A percentile compares a stretch with the other conserved stretches of the same genome.
These are phyloP conservation scores for Tulasnella calospora DNA, from an alignment of 768 basidiomycete genomes.

Conservation along the genomic window DNA sequence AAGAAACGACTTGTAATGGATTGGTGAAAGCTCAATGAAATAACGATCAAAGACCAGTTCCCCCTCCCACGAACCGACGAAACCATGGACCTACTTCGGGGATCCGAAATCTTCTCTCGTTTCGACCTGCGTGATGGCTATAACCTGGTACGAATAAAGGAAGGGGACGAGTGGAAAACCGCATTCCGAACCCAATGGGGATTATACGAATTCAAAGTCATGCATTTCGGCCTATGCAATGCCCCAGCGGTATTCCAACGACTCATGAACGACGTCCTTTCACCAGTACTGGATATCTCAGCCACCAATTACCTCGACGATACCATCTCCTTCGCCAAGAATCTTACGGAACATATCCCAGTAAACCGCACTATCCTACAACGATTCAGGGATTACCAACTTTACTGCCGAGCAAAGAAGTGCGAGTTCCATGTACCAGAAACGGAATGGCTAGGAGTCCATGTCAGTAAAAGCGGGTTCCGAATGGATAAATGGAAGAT, in stretches of 20 bases:
- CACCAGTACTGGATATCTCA: constrained; percentile 18
- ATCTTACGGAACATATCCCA: neutral
- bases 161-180: constrained; percentile 24
- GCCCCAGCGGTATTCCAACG: neutral
- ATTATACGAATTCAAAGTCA: neutral
- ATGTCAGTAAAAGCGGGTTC: neutral
- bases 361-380: neutral
- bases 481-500: constrained; percentile 9
- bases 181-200: constrained; percentile 13
- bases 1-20: neutral
- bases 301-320: constrained; percentile 29
- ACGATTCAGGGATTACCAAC: neutral
- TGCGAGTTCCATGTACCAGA: neutral
- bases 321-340: constrained; percentile 17
- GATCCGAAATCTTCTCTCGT: neutral
- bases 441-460: neutral
- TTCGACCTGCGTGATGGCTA: constrained; percentile 19
- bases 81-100: neutral
- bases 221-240: neutral
- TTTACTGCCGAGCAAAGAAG: neutral
- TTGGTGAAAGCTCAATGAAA: neutral
- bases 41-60: neutral
- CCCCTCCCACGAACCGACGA: constrained; percentile 28
- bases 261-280: neutral
- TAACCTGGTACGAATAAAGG: constrained; percentile 11